Conservation (phyloP, 2,329 filamentous ascomycete species). For the Pezicula radicicola region DNA sequence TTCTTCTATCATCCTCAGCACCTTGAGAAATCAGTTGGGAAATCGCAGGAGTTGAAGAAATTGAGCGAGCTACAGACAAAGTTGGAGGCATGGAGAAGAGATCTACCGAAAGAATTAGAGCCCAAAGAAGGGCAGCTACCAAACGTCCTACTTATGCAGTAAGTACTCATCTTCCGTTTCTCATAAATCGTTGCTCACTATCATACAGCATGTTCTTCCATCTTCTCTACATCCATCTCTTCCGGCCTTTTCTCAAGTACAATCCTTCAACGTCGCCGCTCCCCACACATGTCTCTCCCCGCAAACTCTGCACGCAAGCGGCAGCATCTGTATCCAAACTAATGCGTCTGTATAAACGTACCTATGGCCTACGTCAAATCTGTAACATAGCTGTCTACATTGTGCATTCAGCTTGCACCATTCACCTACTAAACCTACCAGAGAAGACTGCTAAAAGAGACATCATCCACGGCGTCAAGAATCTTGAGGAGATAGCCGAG, state of each 20-base stretch:
- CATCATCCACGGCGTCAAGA: slow-evolving; percentile 85
- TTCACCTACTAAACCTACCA: slow-evolving; percentile 88
- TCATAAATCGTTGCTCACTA: slow-evolving; percentile 19
- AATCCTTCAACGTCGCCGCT: slow-evolving; percentile 77
- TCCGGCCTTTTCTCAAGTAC: slow-evolving; percentile 93
- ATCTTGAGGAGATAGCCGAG: slow-evolving; percentile 93
- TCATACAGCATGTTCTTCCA: slow-evolving; percentile 89
- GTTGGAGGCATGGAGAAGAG: slow-evolving; percentile 83
- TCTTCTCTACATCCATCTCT: slow-evolving; percentile 90
- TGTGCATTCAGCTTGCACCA: slow-evolving; percentile 88
- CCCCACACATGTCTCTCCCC: slow-evolving; percentile 82
- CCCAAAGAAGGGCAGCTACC: slow-evolving; percentile 86
- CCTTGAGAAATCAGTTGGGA: slow-evolving; percentile 63
- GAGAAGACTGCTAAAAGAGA: slow-evolving; percentile 89
- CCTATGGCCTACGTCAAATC: slow-evolving; percentile 87
- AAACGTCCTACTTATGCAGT: slow-evolving; percentile 80
- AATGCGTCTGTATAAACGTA: slow-evolving; percentile 90
- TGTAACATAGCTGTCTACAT: slow-evolving; percentile 98
- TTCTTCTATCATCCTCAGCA: slow-evolving; percentile 87
- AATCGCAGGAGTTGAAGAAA: slow-evolving; percentile 84
- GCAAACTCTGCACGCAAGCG: slow-evolving; percentile 86
- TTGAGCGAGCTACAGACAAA: slow-evolving; percentile 87
- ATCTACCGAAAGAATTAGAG: slow-evolving; percentile 82
- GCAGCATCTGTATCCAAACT: slow-evolving; percentile 88
- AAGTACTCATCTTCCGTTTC: slow-evolving; percentile 40